A percentile compares a stretch with the other conserved stretches of the same genome.
These are phyloP conservation scores for Candida parachauliodes DNA, from an alignment of 805 yeast genomes.

Conservation along the genomic window DNA sequence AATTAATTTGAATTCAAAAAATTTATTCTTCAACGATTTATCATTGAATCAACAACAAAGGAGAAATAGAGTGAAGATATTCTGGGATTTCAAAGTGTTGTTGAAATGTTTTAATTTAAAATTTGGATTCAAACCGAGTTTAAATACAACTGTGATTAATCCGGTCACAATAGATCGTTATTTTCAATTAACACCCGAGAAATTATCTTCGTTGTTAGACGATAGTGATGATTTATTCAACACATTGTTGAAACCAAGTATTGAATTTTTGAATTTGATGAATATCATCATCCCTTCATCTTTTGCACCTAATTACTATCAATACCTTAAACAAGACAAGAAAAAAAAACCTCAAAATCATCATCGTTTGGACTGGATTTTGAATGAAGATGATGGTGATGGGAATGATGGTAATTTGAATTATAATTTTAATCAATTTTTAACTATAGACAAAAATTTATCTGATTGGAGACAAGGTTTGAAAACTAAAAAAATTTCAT, in stretches of 20 bases:
- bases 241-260: constrained; percentile 37
- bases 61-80: constrained; percentile 37
- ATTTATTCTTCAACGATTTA: constrained; percentile 44
- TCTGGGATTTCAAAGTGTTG: constrained; percentile 46
- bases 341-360: constrained; percentile 16
- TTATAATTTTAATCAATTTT: constrained; percentile 41
- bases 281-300: constrained; percentile 45
- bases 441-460: constrained; percentile 39
- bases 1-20: constrained; percentile 39
- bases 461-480: constrained; percentile 39
- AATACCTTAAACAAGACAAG: constrained; percentile 31
- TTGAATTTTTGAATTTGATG: constrained; percentile 41
- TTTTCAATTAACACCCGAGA: constrained; percentile 42
- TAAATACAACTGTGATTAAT: constrained; percentile 44
- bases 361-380: constrained; percentile 38
- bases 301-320: constrained; percentile 43
- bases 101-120: constrained; percentile 40
- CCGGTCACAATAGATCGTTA: constrained; percentile 45
- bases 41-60: constrained; percentile 35
- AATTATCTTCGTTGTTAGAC: constrained; percentile 32
- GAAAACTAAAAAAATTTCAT: constrained; percentile 25
- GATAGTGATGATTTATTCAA: constrained; percentile 30
- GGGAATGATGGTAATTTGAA: constrained; percentile 46
- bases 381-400: constrained; percentile 46
- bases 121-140: constrained; percentile 44